Percentiles rank a stretch among this genome's conserved stretches.
Evolutionary conservation across 228 moss, liverwort and hornwort genomes (phyloP).

Genomic region (Sphagnum magellanicum): DNA sequence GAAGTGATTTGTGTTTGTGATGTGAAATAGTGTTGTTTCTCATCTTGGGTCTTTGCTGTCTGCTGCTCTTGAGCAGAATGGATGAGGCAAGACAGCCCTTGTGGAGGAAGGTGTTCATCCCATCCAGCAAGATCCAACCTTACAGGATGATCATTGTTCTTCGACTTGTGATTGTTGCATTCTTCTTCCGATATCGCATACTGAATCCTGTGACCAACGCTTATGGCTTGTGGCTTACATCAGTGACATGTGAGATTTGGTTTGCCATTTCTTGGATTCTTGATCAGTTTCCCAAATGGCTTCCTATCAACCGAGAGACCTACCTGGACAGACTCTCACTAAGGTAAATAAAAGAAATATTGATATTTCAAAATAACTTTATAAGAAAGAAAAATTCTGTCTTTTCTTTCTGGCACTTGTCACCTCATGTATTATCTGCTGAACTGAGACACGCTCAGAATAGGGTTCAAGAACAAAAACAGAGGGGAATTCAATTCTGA

Average conservation of each 20-base stretch:
- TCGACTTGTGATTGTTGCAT: conserved; percentile 61
- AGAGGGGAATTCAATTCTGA: too few relatives aligned
- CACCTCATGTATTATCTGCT: background rate
- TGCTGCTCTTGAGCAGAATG: conserved; percentile 33
- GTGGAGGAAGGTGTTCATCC: conserved; percentile 60
- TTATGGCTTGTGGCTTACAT: conserved; percentile 76
- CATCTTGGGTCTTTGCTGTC: background rate
- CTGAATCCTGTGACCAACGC: conserved; percentile 61
- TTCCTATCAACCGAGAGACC: conserved; percentile 78
- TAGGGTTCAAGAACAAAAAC: too few relatives aligned
- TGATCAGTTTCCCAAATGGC: conserved; percentile 92
- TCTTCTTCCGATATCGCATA: conserved; percentile 77
- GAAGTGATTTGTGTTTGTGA: too few relatives aligned
- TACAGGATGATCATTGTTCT: conserved; percentile 78
- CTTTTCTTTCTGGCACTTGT: background rate
- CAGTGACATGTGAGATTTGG: conserved; percentile 82
- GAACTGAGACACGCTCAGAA: too few relatives aligned
- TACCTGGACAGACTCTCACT: conserved; percentile 73
- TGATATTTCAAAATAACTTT: too few relatives aligned
- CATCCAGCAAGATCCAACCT: conserved; percentile 77
- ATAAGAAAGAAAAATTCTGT: too few relatives aligned
- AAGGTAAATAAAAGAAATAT: conserved; percentile 16
- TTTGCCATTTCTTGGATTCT: conserved; percentile 86
- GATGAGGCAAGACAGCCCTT: conserved; percentile 69
- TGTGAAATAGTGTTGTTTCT: background rate